These are phyloP conservation scores for Phytophthora lateralis DNA, from an alignment of 352 stramenopile genomes.

Conservation along the genomic window DNA sequence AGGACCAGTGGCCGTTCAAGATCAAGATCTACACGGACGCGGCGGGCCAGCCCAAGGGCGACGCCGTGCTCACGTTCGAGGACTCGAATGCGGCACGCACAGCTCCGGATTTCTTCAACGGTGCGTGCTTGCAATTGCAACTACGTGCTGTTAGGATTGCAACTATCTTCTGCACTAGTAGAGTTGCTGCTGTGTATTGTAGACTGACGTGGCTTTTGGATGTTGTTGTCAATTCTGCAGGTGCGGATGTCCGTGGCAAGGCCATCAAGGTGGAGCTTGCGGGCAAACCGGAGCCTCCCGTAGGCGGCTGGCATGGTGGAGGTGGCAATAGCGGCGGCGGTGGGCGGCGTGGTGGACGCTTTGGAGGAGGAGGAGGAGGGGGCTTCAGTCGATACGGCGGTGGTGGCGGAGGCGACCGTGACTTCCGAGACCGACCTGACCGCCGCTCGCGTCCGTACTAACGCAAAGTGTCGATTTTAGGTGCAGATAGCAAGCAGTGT, in stretches of 20 bases:
- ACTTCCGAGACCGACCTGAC: conserved; percentile 57
- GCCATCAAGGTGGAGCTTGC: conserved; percentile 88
- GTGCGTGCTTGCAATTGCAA: conserved; percentile 36
- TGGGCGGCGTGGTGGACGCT: conserved; percentile 44
- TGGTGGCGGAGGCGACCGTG: conserved; percentile 35
- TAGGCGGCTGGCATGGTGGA: conserved; percentile 72
- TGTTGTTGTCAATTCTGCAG: conserved; percentile 31
- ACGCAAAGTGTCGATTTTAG: conserved; percentile 21
- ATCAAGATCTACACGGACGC: conserved; percentile 90
- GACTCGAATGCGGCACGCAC: conserved; percentile 83
- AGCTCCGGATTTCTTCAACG: conserved; percentile 85
- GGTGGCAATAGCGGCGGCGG: conserved; percentile 45
- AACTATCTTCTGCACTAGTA: too few relatives aligned
- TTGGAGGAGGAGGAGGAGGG: conserved; percentile 47
- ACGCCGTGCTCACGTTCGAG: conserved; percentile 87
- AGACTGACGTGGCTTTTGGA: conserved; percentile 1
- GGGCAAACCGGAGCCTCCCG: conserved; percentile 80
- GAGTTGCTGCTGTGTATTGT: background rate
- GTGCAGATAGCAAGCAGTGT: conserved; percentile 24
- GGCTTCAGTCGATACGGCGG: conserved; percentile 38
- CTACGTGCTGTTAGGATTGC: too few relatives aligned
- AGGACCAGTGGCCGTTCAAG: conserved; percentile 91
- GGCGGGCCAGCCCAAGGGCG: conserved; percentile 72
- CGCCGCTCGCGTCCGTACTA: conserved; percentile 72
- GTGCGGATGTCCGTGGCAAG: conserved; percentile 75